Evolutionary conservation across 495 filamentous ascomycete species (phyloP).

Genomic region (Aspergillus campestris): DNA sequence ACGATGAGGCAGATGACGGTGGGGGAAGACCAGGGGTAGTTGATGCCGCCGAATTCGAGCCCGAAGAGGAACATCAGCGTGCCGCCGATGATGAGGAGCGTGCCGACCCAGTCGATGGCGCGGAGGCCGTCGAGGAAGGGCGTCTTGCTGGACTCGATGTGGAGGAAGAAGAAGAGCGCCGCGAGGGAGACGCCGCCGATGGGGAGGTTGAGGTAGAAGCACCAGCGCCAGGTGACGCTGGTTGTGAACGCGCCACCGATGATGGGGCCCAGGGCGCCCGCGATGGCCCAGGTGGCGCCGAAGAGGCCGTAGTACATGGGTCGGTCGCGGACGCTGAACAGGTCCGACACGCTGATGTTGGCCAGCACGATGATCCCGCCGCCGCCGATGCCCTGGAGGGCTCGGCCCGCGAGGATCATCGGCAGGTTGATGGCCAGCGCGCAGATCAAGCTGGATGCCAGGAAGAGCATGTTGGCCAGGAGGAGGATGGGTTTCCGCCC

Average conservation of each 20-base stretch:
- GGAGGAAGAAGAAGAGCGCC: slow-evolving; percentile 61
- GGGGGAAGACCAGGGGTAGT: slow-evolving; percentile 66
- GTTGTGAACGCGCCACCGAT: slow-evolving; percentile 69
- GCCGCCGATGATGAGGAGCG: slow-evolving; percentile 59
- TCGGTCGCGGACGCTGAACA: slow-evolving; percentile 65
- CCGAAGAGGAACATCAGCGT: slow-evolving; percentile 78
- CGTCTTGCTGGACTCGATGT: slow-evolving; percentile 69
- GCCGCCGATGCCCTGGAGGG: slow-evolving; percentile 76
- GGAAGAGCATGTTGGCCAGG: slow-evolving; percentile 62
- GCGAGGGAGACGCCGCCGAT: slow-evolving; percentile 61
- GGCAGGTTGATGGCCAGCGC: slow-evolving; percentile 57
- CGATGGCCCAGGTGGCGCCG: slow-evolving; percentile 67
- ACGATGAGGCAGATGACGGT: slow-evolving; percentile 72
- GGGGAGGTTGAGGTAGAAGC: slow-evolving; percentile 63
- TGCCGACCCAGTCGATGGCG: slow-evolving; percentile 71
- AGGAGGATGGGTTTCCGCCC: slow-evolving; percentile 76
- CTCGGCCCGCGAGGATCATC: slow-evolving; percentile 68
- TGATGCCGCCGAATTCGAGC: slow-evolving; percentile 68
- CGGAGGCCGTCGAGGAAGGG: slow-evolving; percentile 60
- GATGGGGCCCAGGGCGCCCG: slow-evolving; percentile 63
- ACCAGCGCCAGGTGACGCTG: slow-evolving; percentile 54
- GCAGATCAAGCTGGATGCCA: slow-evolving; percentile 65
- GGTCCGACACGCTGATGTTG: slow-evolving; percentile 74
- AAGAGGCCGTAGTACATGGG: slow-evolving; percentile 57
- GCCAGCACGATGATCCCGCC: slow-evolving; percentile 74